These are phyloP conservation scores for Stropharia rugosoannulata DNA, from an alignment of 768 basidiomycete genomes.

Conservation along the genomic window DNA sequence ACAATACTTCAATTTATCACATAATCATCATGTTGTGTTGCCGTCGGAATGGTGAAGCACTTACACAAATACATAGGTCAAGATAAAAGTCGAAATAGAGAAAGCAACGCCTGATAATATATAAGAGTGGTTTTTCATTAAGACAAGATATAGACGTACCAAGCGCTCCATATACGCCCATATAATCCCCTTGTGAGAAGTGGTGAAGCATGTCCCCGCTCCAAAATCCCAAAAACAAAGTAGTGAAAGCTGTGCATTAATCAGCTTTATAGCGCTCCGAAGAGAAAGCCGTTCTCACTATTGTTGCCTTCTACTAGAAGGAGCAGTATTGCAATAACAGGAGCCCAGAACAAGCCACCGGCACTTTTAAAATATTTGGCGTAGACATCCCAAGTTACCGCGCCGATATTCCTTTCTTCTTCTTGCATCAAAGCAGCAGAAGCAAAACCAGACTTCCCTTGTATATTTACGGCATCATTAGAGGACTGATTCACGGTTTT, in stretches of 20 bases:
- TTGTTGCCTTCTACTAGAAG: slow-evolving; percentile 46
- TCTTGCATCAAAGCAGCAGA: slow-evolving; percentile 42
- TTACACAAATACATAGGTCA: slow-evolving; percentile 51
- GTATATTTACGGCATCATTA: not conserved
- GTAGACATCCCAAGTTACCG: slow-evolving; percentile 51
- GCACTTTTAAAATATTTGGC: slow-evolving; percentile 43
- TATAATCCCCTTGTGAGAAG: slow-evolving; percentile 65
- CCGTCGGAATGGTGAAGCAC: slow-evolving; percentile 2
- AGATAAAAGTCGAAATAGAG: slow-evolving; percentile 49
- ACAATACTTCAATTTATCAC: slow-evolving; percentile 35
- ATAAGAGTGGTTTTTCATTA: not conserved
- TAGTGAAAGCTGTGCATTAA: slow-evolving; percentile 49
- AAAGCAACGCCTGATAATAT: slow-evolving; percentile 39
- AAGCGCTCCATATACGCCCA: slow-evolving; percentile 54
- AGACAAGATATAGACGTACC: slow-evolving; percentile 24
- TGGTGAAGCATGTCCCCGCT: slow-evolving; percentile 50
- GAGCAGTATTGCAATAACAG: slow-evolving; percentile 43
- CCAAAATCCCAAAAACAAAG: slow-evolving; percentile 76
- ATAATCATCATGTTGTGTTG: not conserved
- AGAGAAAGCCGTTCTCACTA: slow-evolving; percentile 31
- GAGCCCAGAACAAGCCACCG: slow-evolving; percentile 49
- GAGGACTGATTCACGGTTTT: not conserved
- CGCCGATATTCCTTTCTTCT: slow-evolving; percentile 58
- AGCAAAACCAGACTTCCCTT: not conserved
- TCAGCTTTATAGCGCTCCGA: not conserved